phyloP scores from a whole-genome alignment of 192 early-diverging fungal genomes.

The Coemansia biformis region DNA sequence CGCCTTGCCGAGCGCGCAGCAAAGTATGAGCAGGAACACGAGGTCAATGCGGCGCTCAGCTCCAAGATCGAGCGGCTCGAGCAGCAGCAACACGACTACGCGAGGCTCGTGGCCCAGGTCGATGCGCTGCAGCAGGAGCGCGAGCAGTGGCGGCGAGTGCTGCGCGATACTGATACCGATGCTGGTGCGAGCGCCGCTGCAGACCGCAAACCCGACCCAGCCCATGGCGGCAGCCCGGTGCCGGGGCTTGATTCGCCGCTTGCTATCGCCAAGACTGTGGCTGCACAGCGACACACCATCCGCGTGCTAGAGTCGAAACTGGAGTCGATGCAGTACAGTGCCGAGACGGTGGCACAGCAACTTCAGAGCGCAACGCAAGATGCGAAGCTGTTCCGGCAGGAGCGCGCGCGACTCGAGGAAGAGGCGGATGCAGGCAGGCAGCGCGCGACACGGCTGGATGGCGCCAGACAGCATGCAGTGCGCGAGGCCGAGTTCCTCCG shows the following conservation, averaged over 20 bases:
- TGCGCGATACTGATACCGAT: conserved; percentile 6
- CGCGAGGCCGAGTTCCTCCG: conserved; percentile 61
- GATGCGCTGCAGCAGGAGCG: conserved; percentile 39
- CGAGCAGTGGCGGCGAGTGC: conserved; percentile 42
- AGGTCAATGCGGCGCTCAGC: conserved; percentile 39
- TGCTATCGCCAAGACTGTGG: conserved; percentile 21
- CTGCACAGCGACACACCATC: conserved; percentile 19
- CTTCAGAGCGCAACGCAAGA: conserved; percentile 2
- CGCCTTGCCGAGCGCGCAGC: conserved; percentile 46
- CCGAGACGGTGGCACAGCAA: conserved; percentile 1
- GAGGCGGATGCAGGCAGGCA: conserved; percentile 21
- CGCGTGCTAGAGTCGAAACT: conserved; percentile 11
- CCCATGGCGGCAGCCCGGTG: no score
- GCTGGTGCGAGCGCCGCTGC: background rate
- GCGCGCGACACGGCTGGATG: conserved; percentile 33
- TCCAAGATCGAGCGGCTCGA: conserved; percentile 54
- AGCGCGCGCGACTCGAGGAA: conserved; percentile 9
- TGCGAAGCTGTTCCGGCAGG: background rate
- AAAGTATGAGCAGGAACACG: conserved; percentile 51
- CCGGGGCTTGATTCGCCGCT: conserved; percentile 13
- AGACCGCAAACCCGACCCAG: no score
- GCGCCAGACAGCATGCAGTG: conserved; percentile 51
- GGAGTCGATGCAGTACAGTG: conserved; percentile 6
- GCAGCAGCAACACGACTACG: conserved; percentile 27
- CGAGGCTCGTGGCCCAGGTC: conserved; percentile 41